These are phyloP conservation scores for Hygrophoropsis aurantiaca DNA, from an alignment of 768 basidiomycete species.

Conservation along the genomic window DNA sequence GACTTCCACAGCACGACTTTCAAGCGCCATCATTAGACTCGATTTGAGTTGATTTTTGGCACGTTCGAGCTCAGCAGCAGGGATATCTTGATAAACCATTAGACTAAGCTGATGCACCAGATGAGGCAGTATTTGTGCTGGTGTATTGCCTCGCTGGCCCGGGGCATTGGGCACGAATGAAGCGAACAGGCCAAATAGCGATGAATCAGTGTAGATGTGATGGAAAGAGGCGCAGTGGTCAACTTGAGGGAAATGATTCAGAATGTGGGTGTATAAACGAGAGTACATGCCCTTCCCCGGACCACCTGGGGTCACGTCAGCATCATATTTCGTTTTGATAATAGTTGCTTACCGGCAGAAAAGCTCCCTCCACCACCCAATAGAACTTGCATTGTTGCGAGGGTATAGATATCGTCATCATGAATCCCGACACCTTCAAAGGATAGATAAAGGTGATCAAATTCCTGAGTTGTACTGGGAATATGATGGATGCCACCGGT, in stretches of 20 bases:
- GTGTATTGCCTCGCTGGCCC: constrained; percentile 58
- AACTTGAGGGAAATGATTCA: constrained; percentile 90
- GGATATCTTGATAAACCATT: constrained; percentile 69
- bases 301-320: constrained; percentile 53
- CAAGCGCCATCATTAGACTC: constrained; percentile 91
- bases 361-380: constrained; percentile 96
- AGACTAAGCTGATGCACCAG: constrained; percentile 86
- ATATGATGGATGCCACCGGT: constrained; percentile 83
- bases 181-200: constrained; percentile 89
- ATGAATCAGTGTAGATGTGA: constrained; percentile 94
- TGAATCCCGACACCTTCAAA: constrained; percentile 91
- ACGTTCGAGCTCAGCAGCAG: constrained; percentile 68
- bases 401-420: constrained; percentile 88
- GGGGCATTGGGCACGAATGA: constrained; percentile 71
- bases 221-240: constrained; percentile 98
- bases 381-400: constrained; percentile 92
- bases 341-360: constrained; percentile 66
- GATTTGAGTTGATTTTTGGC: constrained; percentile 97
- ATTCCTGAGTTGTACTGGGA: constrained; percentile 59
- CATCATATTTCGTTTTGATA: background rate
- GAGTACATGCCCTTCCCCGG: constrained; percentile 99
- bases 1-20: constrained; percentile 81
- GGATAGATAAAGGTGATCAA: constrained; percentile 90
- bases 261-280: constrained; percentile 90
- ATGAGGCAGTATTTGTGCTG: constrained; percentile 74